A percentile compares a stretch with the other conserved stretches of the same genome.
These are phyloP conservation scores for Colletotrichum euphorbiae DNA, from an alignment of 2,329 filamentous ascomycete species.

Conservation along the genomic window DNA sequence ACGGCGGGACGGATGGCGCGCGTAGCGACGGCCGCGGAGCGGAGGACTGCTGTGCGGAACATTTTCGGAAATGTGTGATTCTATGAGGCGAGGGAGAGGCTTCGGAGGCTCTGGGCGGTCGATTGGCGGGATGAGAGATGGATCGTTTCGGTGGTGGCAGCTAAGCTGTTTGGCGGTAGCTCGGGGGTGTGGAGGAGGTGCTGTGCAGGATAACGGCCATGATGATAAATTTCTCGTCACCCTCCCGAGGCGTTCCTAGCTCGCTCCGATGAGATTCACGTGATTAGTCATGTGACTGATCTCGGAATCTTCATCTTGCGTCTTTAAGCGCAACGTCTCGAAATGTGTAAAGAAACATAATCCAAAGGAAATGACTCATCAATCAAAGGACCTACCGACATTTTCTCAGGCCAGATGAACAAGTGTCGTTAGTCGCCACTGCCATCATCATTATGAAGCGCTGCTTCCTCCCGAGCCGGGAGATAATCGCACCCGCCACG, in stretches of 20 bases:
- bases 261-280: slow-evolving; percentile 34
- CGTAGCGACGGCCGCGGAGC: slow-evolving; percentile 74
- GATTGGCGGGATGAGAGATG: slow-evolving; percentile 23
- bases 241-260: slow-evolving; percentile 31
- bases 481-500: slow-evolving; percentile 19
- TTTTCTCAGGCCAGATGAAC: not conserved
- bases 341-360: fast-evolving
- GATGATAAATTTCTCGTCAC: slow-evolving; percentile 43
- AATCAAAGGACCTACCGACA: fast-evolving
- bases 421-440: not conserved
- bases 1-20: slow-evolving; percentile 61
- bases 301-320: fast-evolving
- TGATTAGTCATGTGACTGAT: slow-evolving; percentile 37
- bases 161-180: slow-evolving; percentile 30
- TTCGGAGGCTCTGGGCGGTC: slow-evolving; percentile 15
- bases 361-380: fast-evolving
- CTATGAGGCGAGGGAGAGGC: slow-evolving; percentile 16
- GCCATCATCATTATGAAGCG: slow-evolving; percentile 19
- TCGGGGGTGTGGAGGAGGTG: slow-evolving; percentile 33
- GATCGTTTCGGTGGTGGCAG: slow-evolving; percentile 19
- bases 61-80: slow-evolving; percentile 64
- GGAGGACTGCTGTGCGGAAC: slow-evolving; percentile 90
- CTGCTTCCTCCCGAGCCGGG: slow-evolving; percentile 7
- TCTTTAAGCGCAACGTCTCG: too few species aligned
- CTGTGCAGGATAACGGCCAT: slow-evolving; percentile 12